Percentiles rank a stretch among this genome's conserved stretches.
Conservation (phyloP, 306 rosid species). For the Corylus heterophylla region DNA sequence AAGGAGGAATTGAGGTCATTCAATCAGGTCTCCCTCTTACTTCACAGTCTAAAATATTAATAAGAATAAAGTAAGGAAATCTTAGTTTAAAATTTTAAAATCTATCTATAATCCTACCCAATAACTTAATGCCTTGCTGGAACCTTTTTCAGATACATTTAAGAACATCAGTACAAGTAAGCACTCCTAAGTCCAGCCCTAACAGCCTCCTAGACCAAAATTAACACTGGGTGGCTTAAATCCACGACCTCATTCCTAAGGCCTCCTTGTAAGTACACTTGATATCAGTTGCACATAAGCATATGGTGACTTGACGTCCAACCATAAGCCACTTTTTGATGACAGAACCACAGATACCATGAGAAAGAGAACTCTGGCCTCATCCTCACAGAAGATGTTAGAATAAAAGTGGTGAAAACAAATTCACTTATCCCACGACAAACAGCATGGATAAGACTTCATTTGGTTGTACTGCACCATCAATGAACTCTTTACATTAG, state of each 20-base stretch:
- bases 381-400: background rate
- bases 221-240: background rate
- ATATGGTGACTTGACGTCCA: background rate
- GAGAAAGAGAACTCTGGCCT: background rate
- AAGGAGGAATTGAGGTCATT: background rate
- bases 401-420: background rate
- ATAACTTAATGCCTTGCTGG: background rate
- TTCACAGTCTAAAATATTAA: background rate
- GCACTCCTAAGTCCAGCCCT: background rate
- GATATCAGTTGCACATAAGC: background rate
- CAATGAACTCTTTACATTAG: background rate
- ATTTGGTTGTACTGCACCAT: background rate
- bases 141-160: background rate
- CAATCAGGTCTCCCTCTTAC: background rate
- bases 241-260: background rate
- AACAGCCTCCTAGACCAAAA: background rate
- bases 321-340: background rate
- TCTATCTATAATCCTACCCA: background rate
- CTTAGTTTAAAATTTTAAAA: background rate
- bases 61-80: background rate
- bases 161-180: background rate
- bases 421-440: background rate
- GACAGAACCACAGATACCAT: background rate
- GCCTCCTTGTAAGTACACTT: background rate
- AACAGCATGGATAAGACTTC: background rate